A percentile compares a stretch with the other conserved stretches of the same genome.
phyloP scores from a whole-genome alignment of 192 early-diverging fungal species.

The Piromyces sp. region DNA sequence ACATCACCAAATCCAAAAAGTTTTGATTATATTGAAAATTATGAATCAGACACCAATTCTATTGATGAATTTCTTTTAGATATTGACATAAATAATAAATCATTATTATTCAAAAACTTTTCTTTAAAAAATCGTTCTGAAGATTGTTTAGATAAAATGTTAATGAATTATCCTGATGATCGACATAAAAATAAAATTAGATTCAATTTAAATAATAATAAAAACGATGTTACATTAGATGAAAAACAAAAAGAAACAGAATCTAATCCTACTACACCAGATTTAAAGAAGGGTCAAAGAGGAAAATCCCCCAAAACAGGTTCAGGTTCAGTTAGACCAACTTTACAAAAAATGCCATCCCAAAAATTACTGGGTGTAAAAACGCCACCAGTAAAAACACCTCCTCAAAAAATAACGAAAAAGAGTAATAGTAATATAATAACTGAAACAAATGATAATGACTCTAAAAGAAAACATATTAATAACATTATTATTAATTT shows the following conservation, averaged over 20 bases:
- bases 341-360: no score
- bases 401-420: neutral
- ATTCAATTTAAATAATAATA: neutral
- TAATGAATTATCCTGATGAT: neutral
- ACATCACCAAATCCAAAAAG: neutral
- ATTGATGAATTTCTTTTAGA: neutral
- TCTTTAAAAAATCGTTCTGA: neutral
- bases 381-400: neutral
- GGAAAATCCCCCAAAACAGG: neutral
- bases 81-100: neutral
- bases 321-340: no score
- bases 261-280: neutral
- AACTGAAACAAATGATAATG: neutral
- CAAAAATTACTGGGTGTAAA: no score
- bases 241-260: neutral
- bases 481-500: neutral
- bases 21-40: neutral
- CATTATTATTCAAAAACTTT: neutral
- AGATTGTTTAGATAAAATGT: neutral
- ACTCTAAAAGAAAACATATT: neutral
- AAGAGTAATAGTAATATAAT: neutral
- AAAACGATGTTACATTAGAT: neutral
- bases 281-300: neutral
- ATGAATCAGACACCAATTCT: neutral
- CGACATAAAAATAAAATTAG: neutral